Evolutionary conservation across 2,329 filamentous ascomycete genomes (phyloP).

Genomic region (Xylariaceae sp.): DNA sequence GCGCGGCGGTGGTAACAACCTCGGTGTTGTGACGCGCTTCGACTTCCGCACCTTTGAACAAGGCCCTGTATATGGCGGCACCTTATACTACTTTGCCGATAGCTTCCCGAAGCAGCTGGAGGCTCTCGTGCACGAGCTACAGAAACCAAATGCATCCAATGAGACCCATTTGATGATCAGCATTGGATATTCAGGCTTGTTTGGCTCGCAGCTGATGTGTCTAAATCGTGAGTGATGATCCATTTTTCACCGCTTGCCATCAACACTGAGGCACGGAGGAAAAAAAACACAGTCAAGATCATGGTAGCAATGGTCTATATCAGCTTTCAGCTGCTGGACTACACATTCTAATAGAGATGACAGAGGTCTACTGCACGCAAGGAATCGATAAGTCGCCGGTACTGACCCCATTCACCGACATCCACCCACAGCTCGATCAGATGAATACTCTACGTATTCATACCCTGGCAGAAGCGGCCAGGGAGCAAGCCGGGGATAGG

Average conservation of each 20-base stretch:
- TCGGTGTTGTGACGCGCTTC: conserved; percentile 14
- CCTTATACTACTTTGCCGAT: conserved; percentile 28
- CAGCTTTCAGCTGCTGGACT: too few species aligned
- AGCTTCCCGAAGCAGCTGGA: conserved; percentile 34
- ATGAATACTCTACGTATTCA: conserved; percentile 19
- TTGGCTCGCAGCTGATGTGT: conserved; percentile 9
- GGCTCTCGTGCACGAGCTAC: conserved; percentile 30
- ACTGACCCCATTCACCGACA: conserved; percentile 9
- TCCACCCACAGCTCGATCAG: conserved; percentile 14
- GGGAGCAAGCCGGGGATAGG: conserved; percentile 18
- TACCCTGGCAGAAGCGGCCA: conserved; percentile 9
- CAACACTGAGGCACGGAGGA: too few species aligned
- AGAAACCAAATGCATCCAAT: conserved; percentile 23
- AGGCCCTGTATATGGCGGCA: conserved; percentile 23
- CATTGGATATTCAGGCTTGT: conserved; percentile 27
- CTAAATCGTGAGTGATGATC: conserved; percentile 4
- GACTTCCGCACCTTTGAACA: conserved; percentile 15
- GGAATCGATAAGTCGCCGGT: conserved; percentile 19
- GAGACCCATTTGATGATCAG: conserved; percentile 37
- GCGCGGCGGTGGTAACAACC: conserved; percentile 13
- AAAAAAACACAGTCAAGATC: too few species aligned
- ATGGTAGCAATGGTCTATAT: too few species aligned
- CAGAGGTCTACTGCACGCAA: conserved; percentile 8
- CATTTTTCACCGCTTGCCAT: too few species aligned
- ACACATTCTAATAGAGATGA: neutral